Evolutionary conservation across 202 grass and related monocot species (phyloP), one percentile per base, ranked within the genome.

Genomic region (Setaria italica): DNA sequence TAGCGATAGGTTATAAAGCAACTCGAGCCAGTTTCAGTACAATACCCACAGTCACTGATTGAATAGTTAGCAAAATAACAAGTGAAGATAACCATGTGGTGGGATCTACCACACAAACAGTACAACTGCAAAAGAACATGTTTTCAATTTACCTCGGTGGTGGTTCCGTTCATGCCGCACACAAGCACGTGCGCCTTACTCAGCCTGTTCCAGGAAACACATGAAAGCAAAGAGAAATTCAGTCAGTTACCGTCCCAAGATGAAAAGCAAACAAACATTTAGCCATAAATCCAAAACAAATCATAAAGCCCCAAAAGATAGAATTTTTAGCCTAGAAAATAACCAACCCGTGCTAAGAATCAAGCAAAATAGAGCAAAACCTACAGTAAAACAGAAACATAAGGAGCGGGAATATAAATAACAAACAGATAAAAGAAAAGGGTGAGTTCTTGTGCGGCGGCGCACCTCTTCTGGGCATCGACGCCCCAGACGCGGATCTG

Each of bases 401-500:
- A 80, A 34, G n/a, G 7, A 17, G 8, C 10, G 54, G 42, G 7
- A 79, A 53, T 21, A 1, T 9, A 16, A 67, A 39, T 15, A 79
- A 53, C n/a, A 1, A 6, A 16, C 11, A 14, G 39, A 0, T 30
- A 29, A 62, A 63, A 63, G 2, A 33, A 51, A 73, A 48, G 10
- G 3, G 13, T 17, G 30, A 20, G 48, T 1, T 2, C 66, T 41
- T 15, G 5, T 2, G 30, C 37, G 46, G 73, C n/a, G 7, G 16
- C 11, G 48, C 65, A 98, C 96, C 93, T 95, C 86, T 99, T 99
- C 87, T 99, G 96, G 54, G 96, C 96, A 56, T 99, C 91, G 66
- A 99, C 91, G 73, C 96, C 96, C 96, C 96, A 99, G 9, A 96
- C 93, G 64, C 96, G 91, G 85, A 99, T 99, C 88, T 99, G 96